phyloP scores from a whole-genome alignment of 2,329 filamentous ascomycete species.

The Trichoderma hamatum region DNA sequence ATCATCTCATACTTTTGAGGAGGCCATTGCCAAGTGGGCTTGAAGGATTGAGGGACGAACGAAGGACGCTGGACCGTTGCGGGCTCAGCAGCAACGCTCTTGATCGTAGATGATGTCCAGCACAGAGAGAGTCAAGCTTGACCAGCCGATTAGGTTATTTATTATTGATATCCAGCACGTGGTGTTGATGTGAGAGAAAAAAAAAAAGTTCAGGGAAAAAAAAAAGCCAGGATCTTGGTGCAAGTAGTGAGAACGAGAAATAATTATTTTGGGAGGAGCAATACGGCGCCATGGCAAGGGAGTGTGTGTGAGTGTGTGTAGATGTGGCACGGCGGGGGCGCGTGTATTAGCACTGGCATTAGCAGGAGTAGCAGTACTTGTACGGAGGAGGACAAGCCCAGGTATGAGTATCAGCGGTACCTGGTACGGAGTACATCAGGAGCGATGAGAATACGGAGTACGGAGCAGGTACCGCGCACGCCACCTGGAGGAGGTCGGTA shows the following conservation, averaged over 20 bases:
- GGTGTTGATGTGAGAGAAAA: constrained; percentile 27
- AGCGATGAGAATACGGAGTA: neutral
- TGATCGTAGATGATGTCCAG: constrained; percentile 13
- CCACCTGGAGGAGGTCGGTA: neutral
- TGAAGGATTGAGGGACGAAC: constrained; percentile 40
- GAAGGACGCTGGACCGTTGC: constrained; percentile 40
- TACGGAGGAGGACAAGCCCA: neutral
- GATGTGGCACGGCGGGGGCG: constrained; percentile 27
- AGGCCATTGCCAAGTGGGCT: constrained; percentile 57
- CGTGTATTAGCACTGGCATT: constrained; percentile 22
- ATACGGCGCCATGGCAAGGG: constrained; percentile 29
- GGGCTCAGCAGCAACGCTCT: constrained; percentile 32
- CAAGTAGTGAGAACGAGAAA: constrained; percentile 27
- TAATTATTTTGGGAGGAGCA: constrained; percentile 31
- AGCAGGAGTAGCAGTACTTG: neutral
- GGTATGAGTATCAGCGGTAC: neutral
- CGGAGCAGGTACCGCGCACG: constrained; percentile 12
- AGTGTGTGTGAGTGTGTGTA: constrained; percentile 29
- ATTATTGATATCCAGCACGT: constrained; percentile 23
- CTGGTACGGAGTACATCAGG: constrained; percentile 14
- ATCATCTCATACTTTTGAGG: constrained; percentile 58
- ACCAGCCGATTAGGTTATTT: constrained; percentile 15
- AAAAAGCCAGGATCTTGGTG: constrained; percentile 22
- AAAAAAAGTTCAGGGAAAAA: constrained; percentile 17
- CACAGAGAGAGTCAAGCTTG: neutral